A percentile compares a stretch with the other conserved stretches of the same genome.
Conservation (phyloP, 305 asterid species). For the Plantago rigida region DNA sequence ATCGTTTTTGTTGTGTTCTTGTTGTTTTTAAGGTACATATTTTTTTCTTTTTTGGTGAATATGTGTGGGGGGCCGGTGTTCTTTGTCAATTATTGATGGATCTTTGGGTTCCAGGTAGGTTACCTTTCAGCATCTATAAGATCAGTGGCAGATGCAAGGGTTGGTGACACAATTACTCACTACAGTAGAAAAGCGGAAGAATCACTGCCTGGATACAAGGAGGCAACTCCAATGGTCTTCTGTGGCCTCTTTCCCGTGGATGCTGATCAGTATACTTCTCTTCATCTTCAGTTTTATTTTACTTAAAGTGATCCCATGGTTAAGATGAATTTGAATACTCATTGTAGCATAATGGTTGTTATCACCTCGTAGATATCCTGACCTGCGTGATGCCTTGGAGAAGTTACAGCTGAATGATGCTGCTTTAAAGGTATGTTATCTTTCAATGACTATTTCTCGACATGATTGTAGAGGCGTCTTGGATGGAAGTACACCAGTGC, state of each 20-base stretch:
- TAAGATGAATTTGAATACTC: conserved; percentile 19
- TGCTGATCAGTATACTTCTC: conserved; percentile 74
- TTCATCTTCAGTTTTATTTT: conserved; percentile 16
- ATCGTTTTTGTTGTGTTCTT: too few species aligned
- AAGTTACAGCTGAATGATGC: conserved; percentile 95
- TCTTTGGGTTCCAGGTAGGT: conserved; percentile 57
- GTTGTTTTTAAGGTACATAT: too few species aligned
- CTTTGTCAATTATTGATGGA: conserved; percentile 21
- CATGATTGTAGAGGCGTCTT: conserved; percentile 11
- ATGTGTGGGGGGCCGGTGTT: neutral
- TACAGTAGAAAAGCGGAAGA: conserved; percentile 66
- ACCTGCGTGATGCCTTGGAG: conserved; percentile 93
- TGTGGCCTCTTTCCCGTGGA: conserved; percentile 97
- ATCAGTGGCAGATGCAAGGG: conserved; percentile 99
- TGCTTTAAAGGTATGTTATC: conserved; percentile 68
- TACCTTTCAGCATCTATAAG: conserved; percentile 90
- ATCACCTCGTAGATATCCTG: conserved; percentile 54
- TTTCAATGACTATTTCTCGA: conserved; percentile 13
- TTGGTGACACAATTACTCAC: conserved; percentile 92
- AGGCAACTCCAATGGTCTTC: conserved; percentile 97
- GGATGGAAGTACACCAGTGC: conserved; percentile 11
- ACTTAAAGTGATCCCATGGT: conserved; percentile 10
- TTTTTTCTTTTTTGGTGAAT: neutral
- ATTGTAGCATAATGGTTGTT: conserved; percentile 19
- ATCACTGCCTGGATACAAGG: conserved; percentile 92